Base-by-base conservation (phyloP, 495 filamentous ascomycete genomes). In the Aspergillus saccharolyticus region DNA sequence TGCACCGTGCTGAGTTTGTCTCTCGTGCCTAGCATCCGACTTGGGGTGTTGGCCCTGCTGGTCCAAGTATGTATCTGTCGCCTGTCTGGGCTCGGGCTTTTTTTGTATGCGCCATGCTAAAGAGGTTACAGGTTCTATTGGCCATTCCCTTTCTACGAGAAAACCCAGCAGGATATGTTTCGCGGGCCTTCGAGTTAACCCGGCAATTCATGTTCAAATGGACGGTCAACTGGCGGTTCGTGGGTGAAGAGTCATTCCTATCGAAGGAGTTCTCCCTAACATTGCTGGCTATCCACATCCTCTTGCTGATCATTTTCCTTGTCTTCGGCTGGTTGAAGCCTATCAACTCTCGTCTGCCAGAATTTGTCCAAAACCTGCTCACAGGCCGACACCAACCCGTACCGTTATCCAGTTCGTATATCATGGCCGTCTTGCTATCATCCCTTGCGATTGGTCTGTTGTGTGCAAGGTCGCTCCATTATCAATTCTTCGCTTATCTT, bases 171-270 rank as follows among this genome's bases (percentile, higher is more conserved):
- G 89, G 89, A 12, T 98, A 98, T 63, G 59, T 91, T 4, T 78
- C 80, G 28, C 77, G 87, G 50, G 91, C 94, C 0, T 98, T 98
- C 63, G 91, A 98, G 74, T 76, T 98, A 24, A 88, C 89, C 24
- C 80, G 94, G 46, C 82, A 86, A 61, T 98, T 98, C 69, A 78
- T 96, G 60, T 97, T 90, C 78, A 92, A 96, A 68, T 97, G 94
- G 94, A 97, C 94, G 0, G 94, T 98, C 56, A 98, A 98, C 70
- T 98, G 93, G 93, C 83, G 93, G 45, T 97, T 98, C 62, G 70
- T 97, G 5, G 84, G 86, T 14, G 90, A 97, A 66, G 84, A 90
- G 19, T 70, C 70, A 1, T 98, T 98, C 62, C 77, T 95, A 20
- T 95, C 90, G 51, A 81, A 73, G 53, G 68, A 76, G 14, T 96